phyloP scores from a whole-genome alignment of 176 grass and related monocot genomes.

The Coix lacrymajobi region DNA sequence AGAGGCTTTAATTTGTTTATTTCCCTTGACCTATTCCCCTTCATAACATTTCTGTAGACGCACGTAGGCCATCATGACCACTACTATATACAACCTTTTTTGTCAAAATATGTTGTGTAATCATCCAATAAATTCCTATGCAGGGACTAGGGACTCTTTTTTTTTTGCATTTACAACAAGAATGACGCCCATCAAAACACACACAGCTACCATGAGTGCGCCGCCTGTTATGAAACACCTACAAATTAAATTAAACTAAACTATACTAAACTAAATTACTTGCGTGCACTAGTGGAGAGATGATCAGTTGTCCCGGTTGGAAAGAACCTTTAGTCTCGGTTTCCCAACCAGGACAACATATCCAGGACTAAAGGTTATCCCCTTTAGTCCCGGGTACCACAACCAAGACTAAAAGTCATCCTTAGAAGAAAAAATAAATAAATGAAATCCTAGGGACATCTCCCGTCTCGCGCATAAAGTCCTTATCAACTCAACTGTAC shows the following conservation, averaged over 20 bases:
- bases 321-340: too few relatives aligned
- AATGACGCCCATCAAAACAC: neutral
- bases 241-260: neutral
- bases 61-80: neutral
- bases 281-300: too few relatives aligned
- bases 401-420: too few relatives aligned
- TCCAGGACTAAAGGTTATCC: too few relatives aligned
- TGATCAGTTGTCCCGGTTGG: too few relatives aligned
- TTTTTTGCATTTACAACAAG: neutral
- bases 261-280: neutral
- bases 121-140: neutral
- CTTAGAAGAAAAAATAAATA: too few relatives aligned
- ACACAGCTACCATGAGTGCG: neutral
- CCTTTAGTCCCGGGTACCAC: too few relatives aligned
- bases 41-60: neutral
- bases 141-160: neutral
- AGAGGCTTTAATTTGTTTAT: neutral
- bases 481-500: too few relatives aligned
- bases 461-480: too few relatives aligned
- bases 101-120: neutral
- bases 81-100: neutral
- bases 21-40: neutral
- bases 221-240: neutral
- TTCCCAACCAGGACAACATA: too few relatives aligned
- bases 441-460: too few relatives aligned